Base-by-base conservation (phyloP, 2,329 filamentous ascomycete species). In the Lasiodiplodia theobromae region DNA sequence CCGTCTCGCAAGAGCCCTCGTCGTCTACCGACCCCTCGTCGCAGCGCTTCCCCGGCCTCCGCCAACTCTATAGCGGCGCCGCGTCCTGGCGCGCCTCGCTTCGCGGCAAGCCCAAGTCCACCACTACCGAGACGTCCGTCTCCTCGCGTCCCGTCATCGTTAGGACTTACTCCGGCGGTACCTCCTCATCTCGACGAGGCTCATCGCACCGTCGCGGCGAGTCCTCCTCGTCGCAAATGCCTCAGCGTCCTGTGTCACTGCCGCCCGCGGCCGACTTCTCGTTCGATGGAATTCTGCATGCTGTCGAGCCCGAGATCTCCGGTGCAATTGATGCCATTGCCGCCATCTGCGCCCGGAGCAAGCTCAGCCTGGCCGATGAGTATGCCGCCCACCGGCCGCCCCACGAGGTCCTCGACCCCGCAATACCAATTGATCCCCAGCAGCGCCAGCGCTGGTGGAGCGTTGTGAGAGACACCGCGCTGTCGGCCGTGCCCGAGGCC, bases 341-440 rank as follows among this genome's bases (percentile, higher is more conserved):
- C 28, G 86, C 89, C 72, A 89, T 90, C 69, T 88, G 86, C 71
- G 87, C 88, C 3, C 82, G 86, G 69, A 89, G 86, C 76, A 85
- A 84, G 71, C 79, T 89, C 73, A 89, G 87, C 72, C 78, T 90
- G 69, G 87, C 88, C 11, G 87, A 89, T 73, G 87, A 89, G 74
- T 88, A 90, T 74, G 85, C 83, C 40, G 86, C 87, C 53, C 88
- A 90, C 75, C 82, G 89, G 44, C 87, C 88, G 25, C 88, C 88
- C 0, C 79, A 88, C 67, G 87, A 89, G 74, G 88, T 89, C 71
- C 76, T 77, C 10, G 68, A 69, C 37, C 37, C 58, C 18, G 78
- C 76, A 14, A 72, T 71, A 11, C 68, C 73, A 1, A 74, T 74
- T 0, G 73, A 72, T n/a, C 51, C 47, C n/a, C 40, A 44, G 16